Evolutionary conservation across 306 rosid genomes (phyloP).

Genomic region (Quercus agrifolia): DNA sequence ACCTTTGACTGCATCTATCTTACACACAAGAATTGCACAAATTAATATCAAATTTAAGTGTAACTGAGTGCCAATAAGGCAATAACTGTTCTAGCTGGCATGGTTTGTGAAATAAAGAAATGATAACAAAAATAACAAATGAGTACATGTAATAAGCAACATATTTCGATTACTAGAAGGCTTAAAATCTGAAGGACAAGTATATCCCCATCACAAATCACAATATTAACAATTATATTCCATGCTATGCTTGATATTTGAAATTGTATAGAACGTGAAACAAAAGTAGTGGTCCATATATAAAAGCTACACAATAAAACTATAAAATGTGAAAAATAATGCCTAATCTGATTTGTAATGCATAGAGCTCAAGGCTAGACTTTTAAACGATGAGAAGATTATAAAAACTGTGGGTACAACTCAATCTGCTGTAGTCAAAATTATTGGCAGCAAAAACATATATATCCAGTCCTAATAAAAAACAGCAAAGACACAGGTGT

Average conservation of each 20-base stretch:
- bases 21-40: background rate
- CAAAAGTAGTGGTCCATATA: background rate
- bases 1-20: background rate
- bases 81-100: background rate
- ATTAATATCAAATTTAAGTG: too few species aligned
- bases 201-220: too few species aligned
- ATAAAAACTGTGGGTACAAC: background rate
- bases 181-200: too few species aligned
- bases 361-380: background rate
- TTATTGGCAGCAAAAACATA: background rate
- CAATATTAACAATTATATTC: too few species aligned
- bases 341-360: background rate
- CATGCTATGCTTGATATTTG: too few species aligned
- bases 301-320: background rate
- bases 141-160: background rate
- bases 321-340: background rate
- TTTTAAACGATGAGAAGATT: background rate
- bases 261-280: too few species aligned
- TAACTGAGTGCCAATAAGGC: too few species aligned
- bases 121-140: background rate
- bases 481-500: slow-evolving; percentile 2
- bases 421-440: slow-evolving; percentile 6
- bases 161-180: too few species aligned
- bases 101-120: background rate
- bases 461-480: background rate